Conservation (phyloP, 306 rosid genomes). For the Castanospermum australe region DNA sequence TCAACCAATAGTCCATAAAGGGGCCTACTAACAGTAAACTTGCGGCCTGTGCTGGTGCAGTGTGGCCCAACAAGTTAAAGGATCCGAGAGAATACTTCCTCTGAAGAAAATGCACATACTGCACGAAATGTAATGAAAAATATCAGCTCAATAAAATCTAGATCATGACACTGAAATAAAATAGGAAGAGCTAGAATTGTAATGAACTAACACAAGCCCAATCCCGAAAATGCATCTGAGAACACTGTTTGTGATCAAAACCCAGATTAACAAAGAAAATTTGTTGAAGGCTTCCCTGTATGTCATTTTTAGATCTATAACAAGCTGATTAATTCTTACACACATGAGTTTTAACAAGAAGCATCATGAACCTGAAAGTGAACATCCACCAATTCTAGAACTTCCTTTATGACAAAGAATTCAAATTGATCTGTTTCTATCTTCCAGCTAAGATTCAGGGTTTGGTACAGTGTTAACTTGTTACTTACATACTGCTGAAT, state of each 20-base stretch:
- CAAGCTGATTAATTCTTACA: slow-evolving; percentile 6
- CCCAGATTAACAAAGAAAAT: slow-evolving; percentile 2
- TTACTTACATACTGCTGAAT: slow-evolving; percentile 82
- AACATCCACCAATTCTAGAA: slow-evolving; percentile 17
- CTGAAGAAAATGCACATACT: slow-evolving; percentile 86
- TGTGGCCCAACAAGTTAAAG: slow-evolving; percentile 80
- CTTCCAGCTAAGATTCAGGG: slow-evolving; percentile 17
- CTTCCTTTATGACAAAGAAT: slow-evolving; percentile 20
- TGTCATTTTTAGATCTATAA: slow-evolving; percentile 1
- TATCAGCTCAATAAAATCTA: slow-evolving; percentile 23
- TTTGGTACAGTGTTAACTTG: slow-evolving; percentile 23
- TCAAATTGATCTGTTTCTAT: slow-evolving; percentile 13
- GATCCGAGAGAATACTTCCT: slow-evolving; percentile 82
- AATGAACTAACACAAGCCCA: slow-evolving; percentile 3
- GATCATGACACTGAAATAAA: slow-evolving; percentile 3
- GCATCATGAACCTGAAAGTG: slow-evolving; percentile 18
- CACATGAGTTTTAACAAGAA: slow-evolving; percentile 17
- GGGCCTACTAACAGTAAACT: slow-evolving; percentile 69
- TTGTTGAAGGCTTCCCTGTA: slow-evolving; percentile 8
- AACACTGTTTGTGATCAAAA: background rate
- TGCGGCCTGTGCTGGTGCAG: slow-evolving; percentile 83
- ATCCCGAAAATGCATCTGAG: background rate
- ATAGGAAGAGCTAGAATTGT: background rate
- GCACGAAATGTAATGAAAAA: slow-evolving; percentile 33
- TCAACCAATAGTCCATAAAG: slow-evolving; percentile 75